Evolutionary conservation across 139 green algal species (phyloP).

Genomic region (Eudorina sp.): DNA sequence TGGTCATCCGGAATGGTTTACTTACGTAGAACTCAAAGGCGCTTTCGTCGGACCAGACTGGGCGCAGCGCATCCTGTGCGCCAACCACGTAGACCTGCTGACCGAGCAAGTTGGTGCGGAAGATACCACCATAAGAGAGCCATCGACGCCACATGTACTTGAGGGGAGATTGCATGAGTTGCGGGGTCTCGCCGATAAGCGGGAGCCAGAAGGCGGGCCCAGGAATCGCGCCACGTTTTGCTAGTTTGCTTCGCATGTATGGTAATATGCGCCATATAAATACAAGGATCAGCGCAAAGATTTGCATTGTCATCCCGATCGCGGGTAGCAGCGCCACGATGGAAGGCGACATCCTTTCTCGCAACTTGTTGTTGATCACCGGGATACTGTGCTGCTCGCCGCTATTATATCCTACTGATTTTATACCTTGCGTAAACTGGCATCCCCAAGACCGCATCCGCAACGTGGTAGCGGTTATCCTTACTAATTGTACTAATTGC

Average conservation of each 20-base stretch:
- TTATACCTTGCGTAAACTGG: no score
- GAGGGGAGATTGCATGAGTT: background rate
- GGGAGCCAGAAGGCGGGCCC: background rate
- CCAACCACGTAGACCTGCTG: background rate
- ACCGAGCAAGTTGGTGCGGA: background rate
- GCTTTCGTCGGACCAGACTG: background rate
- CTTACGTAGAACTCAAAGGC: constrained; percentile 11
- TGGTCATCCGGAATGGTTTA: background rate
- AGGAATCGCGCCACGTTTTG: background rate
- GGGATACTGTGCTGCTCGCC: no score
- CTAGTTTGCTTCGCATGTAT: background rate
- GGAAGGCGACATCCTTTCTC: background rate
- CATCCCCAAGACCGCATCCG: no score
- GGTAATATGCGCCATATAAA: background rate
- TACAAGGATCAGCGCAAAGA: background rate
- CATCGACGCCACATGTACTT: constrained; percentile 13
- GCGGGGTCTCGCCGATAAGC: background rate
- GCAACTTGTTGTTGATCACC: background rate
- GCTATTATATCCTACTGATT: background rate
- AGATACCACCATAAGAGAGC: background rate
- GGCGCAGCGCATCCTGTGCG: background rate
- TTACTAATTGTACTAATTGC: background rate
- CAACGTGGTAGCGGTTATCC: no score
- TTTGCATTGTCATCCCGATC: background rate
- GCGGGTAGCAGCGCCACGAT: background rate